Conservation (phyloP, 108 stramenopile species). For the Chaetoceros tenuissimus region DNA sequence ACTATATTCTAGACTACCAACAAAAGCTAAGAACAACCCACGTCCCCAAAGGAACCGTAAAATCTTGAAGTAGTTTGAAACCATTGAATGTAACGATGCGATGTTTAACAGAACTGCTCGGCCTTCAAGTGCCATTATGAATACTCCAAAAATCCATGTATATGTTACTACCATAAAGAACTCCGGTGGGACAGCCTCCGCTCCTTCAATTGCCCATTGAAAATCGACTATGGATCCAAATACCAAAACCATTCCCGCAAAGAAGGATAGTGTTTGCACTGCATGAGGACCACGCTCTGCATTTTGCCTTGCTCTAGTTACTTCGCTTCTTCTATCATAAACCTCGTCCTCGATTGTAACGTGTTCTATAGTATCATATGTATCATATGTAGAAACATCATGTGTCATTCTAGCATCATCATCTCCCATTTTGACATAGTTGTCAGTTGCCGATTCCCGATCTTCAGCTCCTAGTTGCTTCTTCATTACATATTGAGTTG, state of each 20-base stretch:
- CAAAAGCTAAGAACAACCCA: slow-evolving; percentile 40
- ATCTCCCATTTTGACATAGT: no score
- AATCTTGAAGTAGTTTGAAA: slow-evolving; percentile 19
- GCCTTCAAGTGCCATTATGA: neutral
- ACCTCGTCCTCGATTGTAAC: no score
- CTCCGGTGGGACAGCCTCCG: neutral
- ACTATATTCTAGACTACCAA: slow-evolving; percentile 34
- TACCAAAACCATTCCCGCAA: neutral
- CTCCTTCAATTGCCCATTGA: neutral
- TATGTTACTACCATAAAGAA: neutral
- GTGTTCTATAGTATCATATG: no score
- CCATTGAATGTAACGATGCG: neutral
- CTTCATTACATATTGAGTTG: no score
- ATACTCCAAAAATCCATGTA: neutral
- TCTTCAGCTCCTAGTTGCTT: no score
- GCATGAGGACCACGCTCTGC: neutral
- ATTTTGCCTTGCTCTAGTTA: neutral
- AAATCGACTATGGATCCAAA: neutral
- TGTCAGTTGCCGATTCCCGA: no score
- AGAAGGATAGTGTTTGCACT: neutral
- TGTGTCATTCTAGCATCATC: no score
- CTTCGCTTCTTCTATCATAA: neutral
- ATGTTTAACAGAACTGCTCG: neutral
- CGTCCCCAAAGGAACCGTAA: slow-evolving; percentile 47
- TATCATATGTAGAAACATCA: no score